Conservation (phyloP, 2,329 filamentous ascomycete species). For the Xylogone sp. region DNA sequence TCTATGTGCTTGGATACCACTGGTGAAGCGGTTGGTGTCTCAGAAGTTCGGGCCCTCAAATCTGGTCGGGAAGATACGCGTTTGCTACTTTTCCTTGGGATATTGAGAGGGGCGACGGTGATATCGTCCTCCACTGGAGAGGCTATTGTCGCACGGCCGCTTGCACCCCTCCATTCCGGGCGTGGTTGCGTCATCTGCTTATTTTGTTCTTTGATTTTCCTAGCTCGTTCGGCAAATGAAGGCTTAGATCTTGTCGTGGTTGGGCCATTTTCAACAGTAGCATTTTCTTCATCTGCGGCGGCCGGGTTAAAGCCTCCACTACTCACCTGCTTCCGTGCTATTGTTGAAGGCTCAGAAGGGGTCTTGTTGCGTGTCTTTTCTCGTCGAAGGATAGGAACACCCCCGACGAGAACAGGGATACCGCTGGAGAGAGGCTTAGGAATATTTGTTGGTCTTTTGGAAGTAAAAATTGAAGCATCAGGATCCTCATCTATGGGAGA, state of each 20-base stretch:
- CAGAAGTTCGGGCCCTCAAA: slow-evolving; percentile 19
- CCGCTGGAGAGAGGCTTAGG: slow-evolving; percentile 18
- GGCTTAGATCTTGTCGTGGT: slow-evolving; percentile 25
- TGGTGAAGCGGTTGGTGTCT: slow-evolving; percentile 22
- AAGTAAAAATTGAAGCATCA: slow-evolving; percentile 17
- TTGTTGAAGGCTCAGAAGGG: slow-evolving; percentile 18
- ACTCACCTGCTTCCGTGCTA: slow-evolving; percentile 18
- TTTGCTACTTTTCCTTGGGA: slow-evolving; percentile 49
- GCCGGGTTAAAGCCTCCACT: slow-evolving; percentile 5
- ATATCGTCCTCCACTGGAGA: slow-evolving; percentile 60
- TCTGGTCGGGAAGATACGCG: slow-evolving; percentile 18
- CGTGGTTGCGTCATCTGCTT: slow-evolving; percentile 25
- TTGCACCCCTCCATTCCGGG: slow-evolving; percentile 70
- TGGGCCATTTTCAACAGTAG: slow-evolving; percentile 26
- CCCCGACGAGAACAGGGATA: slow-evolving; percentile 25
- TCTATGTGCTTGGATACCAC: slow-evolving; percentile 10
- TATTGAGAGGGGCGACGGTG: slow-evolving; percentile 50
- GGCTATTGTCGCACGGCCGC: slow-evolving; percentile 62
- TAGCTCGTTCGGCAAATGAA: slow-evolving; percentile 43
- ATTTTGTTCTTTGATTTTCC: slow-evolving; percentile 35
- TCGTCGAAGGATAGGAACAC: slow-evolving; percentile 16
- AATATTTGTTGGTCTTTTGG: slow-evolving; percentile 7
- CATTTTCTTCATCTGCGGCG: slow-evolving; percentile 60
- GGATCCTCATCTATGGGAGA: slow-evolving; percentile 37
- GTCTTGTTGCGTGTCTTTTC: slow-evolving; percentile 26